phyloP scores from a whole-genome alignment of 139 green algal genomes.

The Astrephomene gubernaculifera region DNA sequence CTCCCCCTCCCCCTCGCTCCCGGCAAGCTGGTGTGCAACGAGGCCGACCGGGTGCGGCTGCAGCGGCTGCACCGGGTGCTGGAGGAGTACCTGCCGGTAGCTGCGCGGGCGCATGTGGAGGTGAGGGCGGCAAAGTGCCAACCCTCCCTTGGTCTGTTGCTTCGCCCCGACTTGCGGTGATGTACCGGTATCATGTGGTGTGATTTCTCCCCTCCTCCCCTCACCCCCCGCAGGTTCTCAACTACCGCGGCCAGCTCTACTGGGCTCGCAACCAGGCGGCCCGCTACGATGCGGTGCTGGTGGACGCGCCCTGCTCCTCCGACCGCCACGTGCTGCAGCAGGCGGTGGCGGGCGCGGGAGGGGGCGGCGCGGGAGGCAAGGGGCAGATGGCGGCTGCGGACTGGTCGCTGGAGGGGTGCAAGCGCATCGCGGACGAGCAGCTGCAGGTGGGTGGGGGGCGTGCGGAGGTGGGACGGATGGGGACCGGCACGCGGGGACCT shows the following conservation, averaged over 20 bases:
- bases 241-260: conserved; percentile 13
- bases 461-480: neutral
- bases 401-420: conserved; percentile 66
- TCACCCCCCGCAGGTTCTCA: conserved; percentile 1
- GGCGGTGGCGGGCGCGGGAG: neutral
- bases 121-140: neutral
- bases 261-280: conserved; percentile 27
- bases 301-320: conserved; percentile 79
- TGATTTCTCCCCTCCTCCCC: no score
- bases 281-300: conserved; percentile 5
- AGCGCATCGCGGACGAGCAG: conserved; percentile 61
- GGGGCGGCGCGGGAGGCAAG: no score
- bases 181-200: no score
- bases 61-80: conserved; percentile 58
- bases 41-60: conserved; percentile 55
- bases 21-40: conserved; percentile 65
- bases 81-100: conserved; percentile 57
- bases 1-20: neutral
- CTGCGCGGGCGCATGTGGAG: conserved; percentile 22
- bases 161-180: no score
- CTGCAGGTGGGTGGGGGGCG: conserved; percentile 51
- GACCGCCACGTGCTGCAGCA: conserved; percentile 72
- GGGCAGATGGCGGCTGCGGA: conserved; percentile 16
- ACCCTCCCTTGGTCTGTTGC: no score
- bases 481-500: neutral